phyloP scores from a whole-genome alignment of 2,329 filamentous ascomycete genomes.

The Sporothrix pseudoabietina region DNA sequence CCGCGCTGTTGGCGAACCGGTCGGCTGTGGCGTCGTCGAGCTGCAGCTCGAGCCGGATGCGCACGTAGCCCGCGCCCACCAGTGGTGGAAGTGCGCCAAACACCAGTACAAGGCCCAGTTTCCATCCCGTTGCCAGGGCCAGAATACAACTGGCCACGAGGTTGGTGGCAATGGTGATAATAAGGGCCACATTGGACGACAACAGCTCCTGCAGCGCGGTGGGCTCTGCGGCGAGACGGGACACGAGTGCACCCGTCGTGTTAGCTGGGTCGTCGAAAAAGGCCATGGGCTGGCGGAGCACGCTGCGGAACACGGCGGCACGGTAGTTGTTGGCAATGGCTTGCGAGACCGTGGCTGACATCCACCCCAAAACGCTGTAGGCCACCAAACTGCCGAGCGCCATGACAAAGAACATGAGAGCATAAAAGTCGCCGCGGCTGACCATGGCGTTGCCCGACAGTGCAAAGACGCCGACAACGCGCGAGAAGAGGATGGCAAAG shows the following conservation, averaged over 20 bases:
- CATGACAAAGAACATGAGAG: constrained; percentile 65
- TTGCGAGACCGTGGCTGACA: constrained; percentile 6
- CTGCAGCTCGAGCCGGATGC: constrained; percentile 58
- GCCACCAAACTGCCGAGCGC: constrained; percentile 55
- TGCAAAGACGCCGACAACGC: constrained; percentile 39
- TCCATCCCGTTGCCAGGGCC: constrained; percentile 74
- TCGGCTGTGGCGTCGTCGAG: constrained; percentile 69
- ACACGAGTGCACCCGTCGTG: constrained; percentile 61
- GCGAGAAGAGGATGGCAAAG: constrained; percentile 54
- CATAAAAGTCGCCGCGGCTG: constrained; percentile 57
- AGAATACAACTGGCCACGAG: constrained; percentile 66
- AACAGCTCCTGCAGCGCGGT: constrained; percentile 64
- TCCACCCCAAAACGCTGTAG: constrained; percentile 55
- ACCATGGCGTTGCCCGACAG: constrained; percentile 48
- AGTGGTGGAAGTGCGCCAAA: constrained; percentile 58
- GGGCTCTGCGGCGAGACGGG: constrained; percentile 58
- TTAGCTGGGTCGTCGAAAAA: constrained; percentile 65
- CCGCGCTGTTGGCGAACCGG: constrained; percentile 70
- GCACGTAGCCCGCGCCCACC: constrained; percentile 52
- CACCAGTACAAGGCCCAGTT: constrained; percentile 67
- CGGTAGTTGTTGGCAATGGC: constrained; percentile 58
- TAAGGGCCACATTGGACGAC: constrained; percentile 64
- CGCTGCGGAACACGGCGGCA: constrained; percentile 61
- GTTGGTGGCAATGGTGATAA: constrained; percentile 64
- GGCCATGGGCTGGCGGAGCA: constrained; percentile 60